Conservation (phyloP, 1,284 basidiomycete genomes). For the Boletus smithii region DNA sequence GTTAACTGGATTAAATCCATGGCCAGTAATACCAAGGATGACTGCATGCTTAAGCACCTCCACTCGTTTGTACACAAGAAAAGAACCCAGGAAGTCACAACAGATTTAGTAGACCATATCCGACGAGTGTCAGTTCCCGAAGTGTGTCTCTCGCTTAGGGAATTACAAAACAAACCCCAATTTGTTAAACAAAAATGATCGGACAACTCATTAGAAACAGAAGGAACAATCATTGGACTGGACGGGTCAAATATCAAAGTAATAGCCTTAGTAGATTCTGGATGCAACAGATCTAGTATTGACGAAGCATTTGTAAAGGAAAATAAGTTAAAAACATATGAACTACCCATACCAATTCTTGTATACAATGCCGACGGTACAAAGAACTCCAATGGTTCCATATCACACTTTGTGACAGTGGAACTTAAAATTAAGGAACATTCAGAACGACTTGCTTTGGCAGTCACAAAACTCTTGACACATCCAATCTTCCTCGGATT, state of each 20-base stretch:
- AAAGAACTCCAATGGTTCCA: constrained; percentile 11
- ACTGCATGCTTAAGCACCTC: too few relatives aligned
- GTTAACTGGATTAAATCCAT: too few relatives aligned
- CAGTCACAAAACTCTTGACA: neutral
- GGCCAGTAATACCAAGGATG: too few relatives aligned
- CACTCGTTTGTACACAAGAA: too few relatives aligned
- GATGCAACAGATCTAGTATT: neutral
- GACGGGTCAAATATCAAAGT: neutral
- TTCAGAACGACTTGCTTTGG: neutral
- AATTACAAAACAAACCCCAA: neutral
- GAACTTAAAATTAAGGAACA: neutral
- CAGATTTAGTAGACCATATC: too few relatives aligned
- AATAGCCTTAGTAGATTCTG: neutral
- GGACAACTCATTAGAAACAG: neutral
- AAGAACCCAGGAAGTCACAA: too few relatives aligned
- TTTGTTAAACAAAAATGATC: neutral
- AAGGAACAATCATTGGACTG: neutral
- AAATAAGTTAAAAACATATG: neutral
- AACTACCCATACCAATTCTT: constrained; percentile 14
- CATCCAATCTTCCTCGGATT: neutral
- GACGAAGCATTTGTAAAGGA: neutral
- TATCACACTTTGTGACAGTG: neutral
- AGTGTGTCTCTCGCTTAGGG: too few relatives aligned
- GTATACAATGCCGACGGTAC: constrained; percentile 25
- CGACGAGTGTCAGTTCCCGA: too few relatives aligned